Percentiles rank a stretch among this genome's conserved stretches.
Conservation (phyloP, 2,329 filamentous ascomycete genomes). For the Herpotrichia juniperi region DNA sequence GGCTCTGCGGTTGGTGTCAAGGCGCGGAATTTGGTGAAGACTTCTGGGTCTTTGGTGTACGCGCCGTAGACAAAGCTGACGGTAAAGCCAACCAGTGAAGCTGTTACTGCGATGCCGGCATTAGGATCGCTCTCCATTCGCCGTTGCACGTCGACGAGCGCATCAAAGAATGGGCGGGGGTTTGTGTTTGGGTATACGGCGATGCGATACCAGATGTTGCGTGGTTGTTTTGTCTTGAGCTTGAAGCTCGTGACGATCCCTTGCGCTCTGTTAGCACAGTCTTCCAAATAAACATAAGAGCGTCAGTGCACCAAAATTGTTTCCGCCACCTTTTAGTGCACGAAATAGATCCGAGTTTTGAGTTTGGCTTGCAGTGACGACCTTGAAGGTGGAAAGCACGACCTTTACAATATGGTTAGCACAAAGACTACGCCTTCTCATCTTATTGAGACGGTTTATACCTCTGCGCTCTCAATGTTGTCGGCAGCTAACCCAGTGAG, state of each 20-base stretch:
- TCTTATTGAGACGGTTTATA: no score
- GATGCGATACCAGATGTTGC: background rate
- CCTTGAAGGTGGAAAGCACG: slow-evolving; percentile 40
- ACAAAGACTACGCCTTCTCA: no score
- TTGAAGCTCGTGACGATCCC: background rate
- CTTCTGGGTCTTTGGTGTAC: background rate
- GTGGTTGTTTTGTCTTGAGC: background rate
- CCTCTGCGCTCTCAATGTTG: background rate
- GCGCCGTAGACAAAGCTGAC: background rate
- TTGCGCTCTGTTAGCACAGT: background rate
- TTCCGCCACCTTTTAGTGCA: slow-evolving; percentile 32
- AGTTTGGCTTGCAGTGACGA: slow-evolving; percentile 4
- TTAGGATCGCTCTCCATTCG: background rate
- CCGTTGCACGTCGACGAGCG: background rate
- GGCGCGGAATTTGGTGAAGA: background rate
- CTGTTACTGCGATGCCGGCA: background rate
- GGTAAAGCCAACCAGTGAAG: background rate
- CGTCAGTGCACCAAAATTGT: slow-evolving; percentile 23
- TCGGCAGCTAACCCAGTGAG: background rate
- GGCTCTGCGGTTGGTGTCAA: background rate
- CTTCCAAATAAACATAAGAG: no score
- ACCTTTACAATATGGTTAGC: slow-evolving; percentile 19
- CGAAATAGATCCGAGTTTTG: slow-evolving; percentile 24
- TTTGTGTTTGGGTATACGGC: background rate
- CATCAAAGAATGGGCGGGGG: background rate